Evolutionary conservation across 2,329 filamentous ascomycete genomes (phyloP).

Genomic region (Ramularia collo-cygni): DNA sequence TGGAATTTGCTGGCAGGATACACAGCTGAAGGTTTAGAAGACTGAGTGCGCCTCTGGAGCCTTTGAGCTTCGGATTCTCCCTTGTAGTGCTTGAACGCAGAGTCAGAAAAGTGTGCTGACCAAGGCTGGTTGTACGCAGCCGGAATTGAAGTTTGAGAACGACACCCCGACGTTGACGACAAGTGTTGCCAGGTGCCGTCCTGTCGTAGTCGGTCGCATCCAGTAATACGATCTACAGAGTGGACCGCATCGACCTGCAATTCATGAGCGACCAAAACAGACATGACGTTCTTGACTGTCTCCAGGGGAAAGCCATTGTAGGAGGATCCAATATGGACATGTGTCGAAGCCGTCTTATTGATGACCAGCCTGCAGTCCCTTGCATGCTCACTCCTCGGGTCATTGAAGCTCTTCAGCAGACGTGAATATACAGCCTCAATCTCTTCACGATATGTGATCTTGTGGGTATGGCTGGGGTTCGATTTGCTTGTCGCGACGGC

Average conservation of each 20-base stretch:
- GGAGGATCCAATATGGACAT: slow-evolving; percentile 29
- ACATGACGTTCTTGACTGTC: slow-evolving; percentile 26
- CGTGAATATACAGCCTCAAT: slow-evolving; percentile 11
- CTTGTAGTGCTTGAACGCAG: slow-evolving; percentile 1
- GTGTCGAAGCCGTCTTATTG: slow-evolving; percentile 22
- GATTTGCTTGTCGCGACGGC: neutral
- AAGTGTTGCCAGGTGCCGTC: no score
- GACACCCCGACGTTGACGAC: no score
- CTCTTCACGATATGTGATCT: slow-evolving; percentile 11
- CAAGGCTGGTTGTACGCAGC: slow-evolving; percentile 11
- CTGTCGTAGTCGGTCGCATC: no score
- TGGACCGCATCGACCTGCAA: slow-evolving; percentile 24
- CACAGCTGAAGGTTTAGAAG: neutral
- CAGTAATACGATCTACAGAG: slow-evolving; percentile 13
- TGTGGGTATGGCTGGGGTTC: slow-evolving; percentile 5
- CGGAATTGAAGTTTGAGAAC: neutral
- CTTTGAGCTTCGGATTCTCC: no score
- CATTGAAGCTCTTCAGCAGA: slow-evolving; percentile 11
- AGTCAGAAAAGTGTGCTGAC: slow-evolving; percentile 5
- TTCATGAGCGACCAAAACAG: slow-evolving; percentile 25
- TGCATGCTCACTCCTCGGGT: neutral
- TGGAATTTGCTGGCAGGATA: slow-evolving; percentile 4
- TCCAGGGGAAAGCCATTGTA: slow-evolving; percentile 17
- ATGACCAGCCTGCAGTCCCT: slow-evolving; percentile 15
- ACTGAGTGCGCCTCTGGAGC: no score